Evolutionary conservation across 2,329 filamentous ascomycete genomes (phyloP), one percentile per base, ranked within the genome.

Genomic region (Stagonosporopsis tanaceti): DNA sequence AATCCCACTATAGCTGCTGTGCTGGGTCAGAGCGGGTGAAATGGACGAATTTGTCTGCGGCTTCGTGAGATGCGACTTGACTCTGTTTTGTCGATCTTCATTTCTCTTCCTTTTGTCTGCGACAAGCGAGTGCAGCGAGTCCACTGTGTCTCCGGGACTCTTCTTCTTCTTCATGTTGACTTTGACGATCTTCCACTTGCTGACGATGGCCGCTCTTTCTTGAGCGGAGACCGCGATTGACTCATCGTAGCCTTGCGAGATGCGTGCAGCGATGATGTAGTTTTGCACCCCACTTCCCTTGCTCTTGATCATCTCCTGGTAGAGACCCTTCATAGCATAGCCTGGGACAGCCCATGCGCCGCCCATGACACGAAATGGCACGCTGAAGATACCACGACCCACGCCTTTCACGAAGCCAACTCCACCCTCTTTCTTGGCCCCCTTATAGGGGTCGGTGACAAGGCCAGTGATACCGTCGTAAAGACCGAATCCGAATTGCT

Each of bases 401-500:
- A 96, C 82, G 0, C 92, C 92, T 74, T 94, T 95, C 22, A 93
- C 73, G 6, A 94, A 81, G 1, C 93, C 93, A 7, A 80, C 80
- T 1, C 79, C 74, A 2, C 88, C 88, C 61, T 87, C 85, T 63
- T 90, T 87, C 70, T 85, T 85, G 2, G 86, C 87, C 12, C 88
- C 93, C 58, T 85, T 84, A 4, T 89, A 76, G 0, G 93, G 93
- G 63, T 96, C 92, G 0, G 87, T 94, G 12, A 94, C 84, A 3
- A 97, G 79, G 0, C 93, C 93, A 2, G 92, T 87, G 28, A 95
- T 86, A 4, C 92, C 92, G 69, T 96, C 92, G 70, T 88, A 95
- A 25, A 96, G 79, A 0, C 92, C 92, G 53, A 89, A 84, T 0
- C 88, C 89, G 53, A 96, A 88, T 75, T 92, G 90, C 79, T 84